Base-by-base conservation (phyloP, 192 early-diverging fungal genomes). In the Linnemannia elongata region DNA sequence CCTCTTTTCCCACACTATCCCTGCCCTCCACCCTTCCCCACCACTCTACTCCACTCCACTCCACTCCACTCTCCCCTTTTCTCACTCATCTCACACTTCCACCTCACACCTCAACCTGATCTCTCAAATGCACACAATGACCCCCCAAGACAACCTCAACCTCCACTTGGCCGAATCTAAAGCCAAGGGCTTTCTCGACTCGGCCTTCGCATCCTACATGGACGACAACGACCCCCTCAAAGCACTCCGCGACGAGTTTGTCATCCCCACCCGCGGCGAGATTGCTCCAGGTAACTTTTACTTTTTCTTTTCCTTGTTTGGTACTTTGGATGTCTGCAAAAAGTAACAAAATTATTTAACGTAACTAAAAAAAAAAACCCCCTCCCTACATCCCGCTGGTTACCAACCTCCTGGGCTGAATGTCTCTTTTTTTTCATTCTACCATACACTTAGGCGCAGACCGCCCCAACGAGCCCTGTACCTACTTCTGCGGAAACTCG, bases 401-500 rank as follows among this genome's bases (percentile, higher is more conserved):
- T 39, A 36, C 36, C 69, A 41, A 12, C 13, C 44, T 45, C 3
- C 12, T 45, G 12, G 0, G 1, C 13, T 45, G 10, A 2, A 3
- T 15, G 10, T 13, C 12, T 0, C 44, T 10, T 3, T 0, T 2
- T 45, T 45, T 45, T 45, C 15, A n/a, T 45, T 45, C 30, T 30
- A 27, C 57, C 54, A 20, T 20, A 24, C 33, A 66, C 0, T 33
- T 74, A 88, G 77, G 57, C 20, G 77, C 79, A 18, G 60, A 72
- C 15, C 78, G 68, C 20, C 78, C 88, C 17, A 82, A 91, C 36
- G 88, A 89, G 24, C 60, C 82, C 30, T 93, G 90, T 66, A 89
- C 94, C 18, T 99, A 99, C 87, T 90, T 99, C 69, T 96, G 97
- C 88, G 98, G 98, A 35, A 99, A 99, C 90, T 98, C 97, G 12